Conservation (phyloP, 768 basidiomycete genomes). For the Amanita jacksonii region DNA sequence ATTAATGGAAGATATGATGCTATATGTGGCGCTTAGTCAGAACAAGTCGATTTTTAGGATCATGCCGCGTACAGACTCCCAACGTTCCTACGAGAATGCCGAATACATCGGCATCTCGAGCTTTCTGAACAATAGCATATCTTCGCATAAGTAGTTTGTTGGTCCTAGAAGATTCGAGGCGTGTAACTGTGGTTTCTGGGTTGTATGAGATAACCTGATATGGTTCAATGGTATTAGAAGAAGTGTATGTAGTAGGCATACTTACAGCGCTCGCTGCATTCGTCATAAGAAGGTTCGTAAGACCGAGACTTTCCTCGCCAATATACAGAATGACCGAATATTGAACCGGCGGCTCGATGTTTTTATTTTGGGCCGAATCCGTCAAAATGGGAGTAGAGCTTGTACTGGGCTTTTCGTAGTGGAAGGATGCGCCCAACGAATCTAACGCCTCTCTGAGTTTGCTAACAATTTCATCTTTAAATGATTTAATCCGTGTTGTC, state of each 20-base stretch:
- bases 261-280: constrained; percentile 56
- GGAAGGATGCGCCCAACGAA: constrained; percentile 17
- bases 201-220: constrained; percentile 70
- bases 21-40: constrained; percentile 18
- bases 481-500: not conserved
- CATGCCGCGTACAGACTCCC: constrained; percentile 56
- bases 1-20: constrained; percentile 85
- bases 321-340: constrained; percentile 39
- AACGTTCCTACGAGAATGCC: constrained; percentile 94
- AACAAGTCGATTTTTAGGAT: too few relatives aligned
- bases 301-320: constrained; percentile 68
- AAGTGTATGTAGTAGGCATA: not conserved
- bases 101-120: constrained; percentile 87
- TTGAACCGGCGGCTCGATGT: constrained; percentile 8
- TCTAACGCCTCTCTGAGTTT: constrained; percentile 20
- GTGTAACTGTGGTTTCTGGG: constrained; percentile 36
- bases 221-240: not conserved
- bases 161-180: constrained; percentile 55
- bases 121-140: constrained; percentile 79
- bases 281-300: constrained; percentile 84
- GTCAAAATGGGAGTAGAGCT: constrained; percentile 8
- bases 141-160: constrained; percentile 86
- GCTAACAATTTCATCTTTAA: constrained; percentile 15
- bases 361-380: constrained; percentile 4
- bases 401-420: constrained; percentile 27